These are phyloP conservation scores for Glomus cerebriforme DNA, from an alignment of 192 early-diverging fungal species.

Conservation along the genomic window DNA sequence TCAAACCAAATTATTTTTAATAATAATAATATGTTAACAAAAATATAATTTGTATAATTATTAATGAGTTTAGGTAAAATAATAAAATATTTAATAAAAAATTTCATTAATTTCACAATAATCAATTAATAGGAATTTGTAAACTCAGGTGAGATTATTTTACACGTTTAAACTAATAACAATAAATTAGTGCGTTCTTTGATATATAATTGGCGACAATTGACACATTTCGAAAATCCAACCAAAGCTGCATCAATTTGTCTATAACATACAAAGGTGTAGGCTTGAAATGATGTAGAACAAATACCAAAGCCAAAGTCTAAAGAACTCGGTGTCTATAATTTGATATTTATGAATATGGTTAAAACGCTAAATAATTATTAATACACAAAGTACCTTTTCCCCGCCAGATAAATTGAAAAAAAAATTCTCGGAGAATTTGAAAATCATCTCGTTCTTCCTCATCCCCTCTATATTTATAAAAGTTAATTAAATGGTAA, in stretches of 20 bases:
- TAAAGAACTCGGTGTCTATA: slow-evolving; percentile 91
- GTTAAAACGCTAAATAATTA: background rate
- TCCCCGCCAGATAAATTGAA: slow-evolving; percentile 98
- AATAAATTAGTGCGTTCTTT: slow-evolving; percentile 96
- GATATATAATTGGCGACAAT: slow-evolving; percentile 99
- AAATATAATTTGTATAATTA: no score
- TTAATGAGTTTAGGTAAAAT: no score
- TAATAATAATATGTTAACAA: no score
- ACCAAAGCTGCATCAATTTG: slow-evolving; percentile 97
- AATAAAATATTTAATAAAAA: background rate
- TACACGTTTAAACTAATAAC: no score
- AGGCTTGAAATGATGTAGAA: slow-evolving; percentile 98
- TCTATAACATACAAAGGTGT: slow-evolving; percentile 99
- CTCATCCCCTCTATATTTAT: slow-evolving; percentile 33
- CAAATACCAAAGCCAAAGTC: slow-evolving; percentile 98
- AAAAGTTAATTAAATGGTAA: slow-evolving; percentile 4
- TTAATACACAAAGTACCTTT: slow-evolving; percentile 64
- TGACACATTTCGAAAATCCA: slow-evolving; percentile 98
- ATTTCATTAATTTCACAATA: background rate
- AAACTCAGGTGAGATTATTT: no score
- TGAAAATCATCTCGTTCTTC: slow-evolving; percentile 51
- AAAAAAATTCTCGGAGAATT: slow-evolving; percentile 92
- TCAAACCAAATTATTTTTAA: no score
- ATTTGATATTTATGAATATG: background rate
- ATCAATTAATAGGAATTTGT: no score